These are phyloP conservation scores for Hebeloma cylindrosporum DNA, from an alignment of 768 basidiomycete genomes.

Conservation along the genomic window DNA sequence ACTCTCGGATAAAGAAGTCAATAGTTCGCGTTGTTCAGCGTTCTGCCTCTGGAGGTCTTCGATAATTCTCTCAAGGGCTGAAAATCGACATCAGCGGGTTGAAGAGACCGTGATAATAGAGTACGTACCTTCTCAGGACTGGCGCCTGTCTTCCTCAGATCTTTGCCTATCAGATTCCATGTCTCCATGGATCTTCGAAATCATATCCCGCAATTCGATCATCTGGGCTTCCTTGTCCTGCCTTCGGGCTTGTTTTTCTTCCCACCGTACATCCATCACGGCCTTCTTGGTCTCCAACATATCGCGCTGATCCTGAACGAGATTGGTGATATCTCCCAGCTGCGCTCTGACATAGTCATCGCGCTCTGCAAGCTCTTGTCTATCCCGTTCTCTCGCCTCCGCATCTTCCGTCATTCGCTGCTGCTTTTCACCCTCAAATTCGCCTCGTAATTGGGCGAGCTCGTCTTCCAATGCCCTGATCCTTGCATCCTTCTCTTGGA, in stretches of 20 bases:
- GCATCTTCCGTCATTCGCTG: conserved; percentile 57
- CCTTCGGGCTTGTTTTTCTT: conserved; percentile 59
- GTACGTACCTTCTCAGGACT: conserved; percentile 55
- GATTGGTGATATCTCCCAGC: conserved; percentile 68
- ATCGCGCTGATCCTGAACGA: conserved; percentile 67
- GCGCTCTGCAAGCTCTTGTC: conserved; percentile 55
- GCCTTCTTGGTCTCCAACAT: conserved; percentile 59
- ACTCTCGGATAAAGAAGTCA: conserved; percentile 59
- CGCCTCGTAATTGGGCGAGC: conserved; percentile 51
- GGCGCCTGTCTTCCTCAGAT: conserved; percentile 53
- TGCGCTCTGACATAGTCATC: conserved; percentile 61
- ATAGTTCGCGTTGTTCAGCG: conserved; percentile 54
- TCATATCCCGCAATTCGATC: conserved; percentile 59
- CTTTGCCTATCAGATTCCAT: conserved; percentile 50
- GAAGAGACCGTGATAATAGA: conserved; percentile 6
- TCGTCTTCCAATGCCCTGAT: conserved; percentile 65
- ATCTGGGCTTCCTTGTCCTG: conserved; percentile 57
- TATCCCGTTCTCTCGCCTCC: conserved; percentile 61
- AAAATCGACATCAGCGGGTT: conserved; percentile 15
- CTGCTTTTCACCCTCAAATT: conserved; percentile 64
- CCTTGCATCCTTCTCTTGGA: conserved; percentile 53
- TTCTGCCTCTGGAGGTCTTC: conserved; percentile 61
- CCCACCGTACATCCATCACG: conserved; percentile 60
- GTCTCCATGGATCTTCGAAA: conserved; percentile 56
- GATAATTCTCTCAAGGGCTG: conserved; percentile 61